Evolutionary conservation across 768 basidiomycete genomes (phyloP).

Genomic region (Naganishia vishniacii): DNA sequence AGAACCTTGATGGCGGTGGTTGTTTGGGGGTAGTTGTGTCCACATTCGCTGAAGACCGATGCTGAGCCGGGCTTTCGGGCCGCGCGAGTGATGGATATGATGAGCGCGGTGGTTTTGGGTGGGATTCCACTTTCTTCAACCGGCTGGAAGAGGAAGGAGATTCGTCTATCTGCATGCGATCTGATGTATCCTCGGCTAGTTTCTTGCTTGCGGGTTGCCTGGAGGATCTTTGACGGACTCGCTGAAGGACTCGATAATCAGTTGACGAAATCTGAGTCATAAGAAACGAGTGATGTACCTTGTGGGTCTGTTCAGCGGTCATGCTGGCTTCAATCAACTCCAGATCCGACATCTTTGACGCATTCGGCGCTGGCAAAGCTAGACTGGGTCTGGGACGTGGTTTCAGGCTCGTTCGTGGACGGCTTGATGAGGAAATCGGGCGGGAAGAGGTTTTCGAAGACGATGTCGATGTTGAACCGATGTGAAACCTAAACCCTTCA

Average conservation of each 20-base stretch:
- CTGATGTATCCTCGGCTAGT: background rate
- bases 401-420: background rate
- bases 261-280: background rate
- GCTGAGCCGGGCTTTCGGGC: background rate
- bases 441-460: background rate
- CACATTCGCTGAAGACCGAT: background rate
- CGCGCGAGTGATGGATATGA: constrained; percentile 4
- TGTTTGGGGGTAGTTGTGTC: constrained; percentile 2
- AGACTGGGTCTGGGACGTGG: background rate
- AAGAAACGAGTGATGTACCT: background rate
- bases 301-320: constrained; percentile 13
- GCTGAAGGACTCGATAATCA: background rate
- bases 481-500: constrained; percentile 24
- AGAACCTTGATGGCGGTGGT: background rate
- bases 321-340: constrained; percentile 24
- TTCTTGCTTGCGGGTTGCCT: background rate
- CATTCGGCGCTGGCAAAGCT: background rate
- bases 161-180: constrained; percentile 12
- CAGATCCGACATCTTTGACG: constrained; percentile 20
- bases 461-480: constrained; percentile 3
- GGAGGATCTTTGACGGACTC: background rate
- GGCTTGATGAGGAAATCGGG: background rate
- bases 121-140: background rate
- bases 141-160: background rate
- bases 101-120: background rate